Evolutionary conservation across 768 basidiomycete species (phyloP).

Genomic region (Lactarius akahatsu): DNA sequence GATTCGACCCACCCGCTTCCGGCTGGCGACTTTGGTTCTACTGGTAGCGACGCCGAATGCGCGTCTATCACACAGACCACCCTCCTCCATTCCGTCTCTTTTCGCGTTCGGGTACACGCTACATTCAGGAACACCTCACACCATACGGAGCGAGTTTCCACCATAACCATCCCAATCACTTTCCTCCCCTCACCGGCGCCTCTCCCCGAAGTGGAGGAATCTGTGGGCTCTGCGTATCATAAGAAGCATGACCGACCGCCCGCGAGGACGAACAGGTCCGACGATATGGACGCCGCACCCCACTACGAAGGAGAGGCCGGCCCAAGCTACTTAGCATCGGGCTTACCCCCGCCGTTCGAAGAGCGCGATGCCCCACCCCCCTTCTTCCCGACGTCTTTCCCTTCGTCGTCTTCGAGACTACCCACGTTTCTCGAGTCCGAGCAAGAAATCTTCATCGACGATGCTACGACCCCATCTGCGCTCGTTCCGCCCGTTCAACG

Average conservation of each 20-base stretch:
- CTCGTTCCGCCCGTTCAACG: conserved; percentile 35
- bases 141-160: conserved; percentile 65
- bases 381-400: conserved; percentile 43
- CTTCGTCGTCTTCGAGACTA: conserved; percentile 45
- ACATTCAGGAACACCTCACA: conserved; percentile 74
- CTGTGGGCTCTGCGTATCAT: conserved; percentile 71
- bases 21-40: conserved; percentile 44
- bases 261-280: conserved; percentile 61
- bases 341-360: conserved; percentile 82
- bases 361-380: conserved; percentile 81
- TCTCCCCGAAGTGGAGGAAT: conserved; percentile 73
- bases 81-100: conserved; percentile 79
- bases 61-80: conserved; percentile 79
- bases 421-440: conserved; percentile 84
- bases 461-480: conserved; percentile 37
- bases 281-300: conserved; percentile 65
- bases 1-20: conserved; percentile 46
- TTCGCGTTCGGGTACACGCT: conserved; percentile 67
- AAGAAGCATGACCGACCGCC: conserved; percentile 90
- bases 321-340: conserved; percentile 62
- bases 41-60: conserved; percentile 62
- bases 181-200: conserved; percentile 75
- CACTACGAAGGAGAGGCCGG: conserved; percentile 73
- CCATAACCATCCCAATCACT: conserved; percentile 64
- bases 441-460: conserved; percentile 65